Conservation (phyloP, 2,329 filamentous ascomycete genomes). For the Stachybotrys echinatus region DNA sequence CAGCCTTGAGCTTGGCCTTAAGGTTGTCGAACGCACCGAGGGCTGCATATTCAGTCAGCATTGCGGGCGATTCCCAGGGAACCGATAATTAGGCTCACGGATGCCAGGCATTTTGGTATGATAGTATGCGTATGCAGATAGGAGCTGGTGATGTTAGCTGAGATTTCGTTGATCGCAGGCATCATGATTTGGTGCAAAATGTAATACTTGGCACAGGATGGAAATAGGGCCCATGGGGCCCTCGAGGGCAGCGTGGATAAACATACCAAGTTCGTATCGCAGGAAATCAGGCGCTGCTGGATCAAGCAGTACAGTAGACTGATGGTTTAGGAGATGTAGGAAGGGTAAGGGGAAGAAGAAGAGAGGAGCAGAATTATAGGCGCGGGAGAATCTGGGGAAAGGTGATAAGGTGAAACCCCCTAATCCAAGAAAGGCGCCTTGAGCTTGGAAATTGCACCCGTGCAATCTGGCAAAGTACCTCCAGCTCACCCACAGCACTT, state of each 20-base stretch:
- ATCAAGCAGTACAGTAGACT: not conserved
- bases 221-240: too few species aligned
- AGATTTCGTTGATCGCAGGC: not conserved
- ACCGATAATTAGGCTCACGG: slow-evolving; percentile 30
- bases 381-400: not conserved
- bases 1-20: slow-evolving; percentile 49
- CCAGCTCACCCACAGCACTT: not conserved
- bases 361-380: not conserved
- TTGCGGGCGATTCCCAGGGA: not conserved
- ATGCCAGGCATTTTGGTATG: slow-evolving; percentile 43
- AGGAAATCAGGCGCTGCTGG: too few species aligned
- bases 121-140: too few species aligned
- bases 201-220: too few species aligned
- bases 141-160: slow-evolving; percentile 1
- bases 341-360: not conserved
- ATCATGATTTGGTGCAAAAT: not conserved
- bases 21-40: slow-evolving; percentile 47
- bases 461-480: not conserved
- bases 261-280: not conserved
- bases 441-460: not conserved
- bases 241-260: too few species aligned
- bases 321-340: not conserved
- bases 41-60: slow-evolving; percentile 26
- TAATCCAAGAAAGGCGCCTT: too few species aligned
- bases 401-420: not conserved